A percentile compares a stretch with the other conserved stretches of the same genome.
phyloP scores from a whole-genome alignment of 768 basidiomycete genomes.

The Trametes maxima region DNA sequence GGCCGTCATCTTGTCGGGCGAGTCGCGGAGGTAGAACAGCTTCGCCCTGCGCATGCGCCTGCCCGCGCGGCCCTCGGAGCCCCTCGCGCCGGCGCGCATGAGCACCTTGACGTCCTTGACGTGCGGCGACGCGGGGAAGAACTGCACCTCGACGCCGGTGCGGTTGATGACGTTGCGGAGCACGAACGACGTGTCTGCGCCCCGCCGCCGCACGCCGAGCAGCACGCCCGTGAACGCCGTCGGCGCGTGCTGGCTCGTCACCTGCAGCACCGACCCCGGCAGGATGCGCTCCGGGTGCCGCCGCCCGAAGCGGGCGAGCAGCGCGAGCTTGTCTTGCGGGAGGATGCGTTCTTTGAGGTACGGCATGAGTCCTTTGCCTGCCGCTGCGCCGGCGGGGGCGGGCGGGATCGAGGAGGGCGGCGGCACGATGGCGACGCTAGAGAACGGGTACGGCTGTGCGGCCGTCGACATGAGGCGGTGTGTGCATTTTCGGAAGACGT shows the following conservation, averaged over 20 bases:
- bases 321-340: slow-evolving; percentile 66
- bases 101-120: slow-evolving; percentile 86
- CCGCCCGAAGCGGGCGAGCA: slow-evolving; percentile 76
- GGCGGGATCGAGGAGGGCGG: slow-evolving; percentile 41
- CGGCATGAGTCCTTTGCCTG: slow-evolving; percentile 80
- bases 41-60: slow-evolving; percentile 76
- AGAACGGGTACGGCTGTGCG: slow-evolving; percentile 65
- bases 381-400: slow-evolving; percentile 49
- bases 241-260: slow-evolving; percentile 76
- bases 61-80: slow-evolving; percentile 42
- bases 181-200: slow-evolving; percentile 85
- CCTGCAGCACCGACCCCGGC: slow-evolving; percentile 86
- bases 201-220: slow-evolving; percentile 78
- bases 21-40: slow-evolving; percentile 79
- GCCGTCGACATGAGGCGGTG: slow-evolving; percentile 49
- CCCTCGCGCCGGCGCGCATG: slow-evolving; percentile 49
- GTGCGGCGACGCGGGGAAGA: slow-evolving; percentile 84
- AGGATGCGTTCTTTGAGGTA: slow-evolving; percentile 68
- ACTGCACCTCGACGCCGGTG: slow-evolving; percentile 92
- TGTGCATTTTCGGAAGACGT: slow-evolving; percentile 39
- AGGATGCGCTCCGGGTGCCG: slow-evolving; percentile 66
- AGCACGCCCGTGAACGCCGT: slow-evolving; percentile 89
- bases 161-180: slow-evolving; percentile 89
- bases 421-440: slow-evolving; percentile 62
- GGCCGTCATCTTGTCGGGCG: slow-evolving; percentile 83